Percentiles rank a stretch among this genome's conserved stretches.
These are phyloP conservation scores for Chytriomyces sp. DNA, from an alignment of 192 early-diverging fungal species.

Conservation along the genomic window DNA sequence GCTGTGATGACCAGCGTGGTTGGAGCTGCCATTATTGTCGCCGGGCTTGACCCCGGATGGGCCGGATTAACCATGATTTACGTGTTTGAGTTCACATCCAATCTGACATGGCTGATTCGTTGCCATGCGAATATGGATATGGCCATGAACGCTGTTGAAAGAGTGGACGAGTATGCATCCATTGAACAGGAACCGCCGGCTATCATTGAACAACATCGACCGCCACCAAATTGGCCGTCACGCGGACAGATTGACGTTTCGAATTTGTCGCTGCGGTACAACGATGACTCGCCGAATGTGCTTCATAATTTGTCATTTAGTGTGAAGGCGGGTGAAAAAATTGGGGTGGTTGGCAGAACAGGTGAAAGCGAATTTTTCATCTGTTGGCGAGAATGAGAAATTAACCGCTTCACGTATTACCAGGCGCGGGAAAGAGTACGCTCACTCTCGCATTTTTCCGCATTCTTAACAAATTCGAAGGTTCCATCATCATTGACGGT, in stretches of 20 bases:
- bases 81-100: conserved; percentile 37
- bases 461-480: conserved; percentile 60
- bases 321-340: conserved; percentile 46
- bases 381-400: background rate
- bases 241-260: conserved; percentile 71
- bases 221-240: conserved; percentile 58
- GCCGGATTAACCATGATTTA: conserved; percentile 45
- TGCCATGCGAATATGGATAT: conserved; percentile 42
- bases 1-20: conserved; percentile 25
- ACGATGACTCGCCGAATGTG: conserved; percentile 67
- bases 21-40: conserved; percentile 16
- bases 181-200: conserved; percentile 79
- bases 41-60: conserved; percentile 28
- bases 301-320: conserved; percentile 48
- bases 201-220: conserved; percentile 56
- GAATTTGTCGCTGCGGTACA: conserved; percentile 74
- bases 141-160: conserved; percentile 50
- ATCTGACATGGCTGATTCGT: conserved; percentile 36
- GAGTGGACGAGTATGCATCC: conserved; percentile 69
- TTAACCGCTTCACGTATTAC: too few species aligned
- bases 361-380: conserved; percentile 41
- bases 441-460: conserved; percentile 72
- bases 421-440: conserved; percentile 76
- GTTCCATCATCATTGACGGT: conserved; percentile 64
- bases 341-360: conserved; percentile 64